Evolutionary conservation across 768 basidiomycete genomes (phyloP).

Genomic region (Termitomyces sp.): DNA sequence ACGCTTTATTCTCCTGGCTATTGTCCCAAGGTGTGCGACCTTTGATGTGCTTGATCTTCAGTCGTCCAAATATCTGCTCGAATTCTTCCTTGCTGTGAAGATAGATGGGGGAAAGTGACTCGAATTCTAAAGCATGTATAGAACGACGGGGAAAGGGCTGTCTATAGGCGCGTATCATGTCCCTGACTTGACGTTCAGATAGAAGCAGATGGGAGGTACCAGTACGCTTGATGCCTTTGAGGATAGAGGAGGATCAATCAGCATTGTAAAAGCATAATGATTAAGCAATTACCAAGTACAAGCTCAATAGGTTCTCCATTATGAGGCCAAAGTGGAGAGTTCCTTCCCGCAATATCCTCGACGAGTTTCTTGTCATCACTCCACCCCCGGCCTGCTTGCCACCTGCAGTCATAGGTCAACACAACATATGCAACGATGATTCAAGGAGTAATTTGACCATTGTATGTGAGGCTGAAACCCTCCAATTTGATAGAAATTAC

Average conservation of each 20-base stretch:
- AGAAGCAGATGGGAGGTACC: slow-evolving; percentile 47
- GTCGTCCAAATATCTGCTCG: slow-evolving; percentile 31
- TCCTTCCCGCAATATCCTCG: slow-evolving; percentile 22
- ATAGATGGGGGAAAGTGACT: slow-evolving; percentile 46
- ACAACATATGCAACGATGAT: not conserved
- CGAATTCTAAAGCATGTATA: slow-evolving; percentile 28
- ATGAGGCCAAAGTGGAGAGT: slow-evolving; percentile 28
- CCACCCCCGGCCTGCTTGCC: slow-evolving; percentile 6
- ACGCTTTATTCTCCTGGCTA: slow-evolving; percentile 42
- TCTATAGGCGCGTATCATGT: slow-evolving; percentile 18
- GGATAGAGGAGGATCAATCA: not conserved
- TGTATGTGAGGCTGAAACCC: slow-evolving; percentile 23
- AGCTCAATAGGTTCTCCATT: slow-evolving; percentile 31
- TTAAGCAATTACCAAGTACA: slow-evolving; percentile 33
- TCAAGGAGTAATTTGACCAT: slow-evolving; percentile 16
- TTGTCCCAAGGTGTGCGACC: slow-evolving; percentile 31
- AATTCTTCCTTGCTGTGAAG: slow-evolving; percentile 32
- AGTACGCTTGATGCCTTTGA: slow-evolving; percentile 37
- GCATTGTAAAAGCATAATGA: not conserved
- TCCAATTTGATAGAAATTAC: slow-evolving; percentile 24
- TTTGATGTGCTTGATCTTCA: slow-evolving; percentile 37
- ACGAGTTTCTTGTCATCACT: slow-evolving; percentile 35
- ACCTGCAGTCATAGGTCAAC: not conserved
- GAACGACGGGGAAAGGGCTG: slow-evolving; percentile 11
- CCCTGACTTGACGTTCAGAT: slow-evolving; percentile 27